Conservation (phyloP, 1,284 basidiomycete genomes). For the Ustilago nuda region DNA sequence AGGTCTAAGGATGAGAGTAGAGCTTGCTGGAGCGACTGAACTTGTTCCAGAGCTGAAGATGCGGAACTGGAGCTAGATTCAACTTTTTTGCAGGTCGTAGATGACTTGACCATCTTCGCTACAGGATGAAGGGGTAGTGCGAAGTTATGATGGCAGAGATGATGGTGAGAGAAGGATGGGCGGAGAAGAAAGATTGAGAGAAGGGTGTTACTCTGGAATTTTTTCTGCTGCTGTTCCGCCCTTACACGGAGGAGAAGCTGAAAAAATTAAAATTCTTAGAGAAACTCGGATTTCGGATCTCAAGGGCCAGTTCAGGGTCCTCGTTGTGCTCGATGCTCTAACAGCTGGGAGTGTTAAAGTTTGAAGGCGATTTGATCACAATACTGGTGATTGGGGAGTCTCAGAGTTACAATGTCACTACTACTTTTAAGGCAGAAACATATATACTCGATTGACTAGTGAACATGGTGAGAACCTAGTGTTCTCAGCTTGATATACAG, state of each 20-base stretch:
- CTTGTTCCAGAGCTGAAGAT: conserved; percentile 23
- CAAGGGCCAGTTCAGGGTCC: not conserved
- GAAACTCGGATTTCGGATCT: conserved; percentile 23
- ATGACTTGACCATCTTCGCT: conserved; percentile 19
- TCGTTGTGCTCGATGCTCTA: not conserved
- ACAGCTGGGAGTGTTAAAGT: not conserved
- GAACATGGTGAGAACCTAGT: too few species aligned
- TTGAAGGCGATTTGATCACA: too few species aligned
- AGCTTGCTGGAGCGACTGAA: conserved; percentile 42
- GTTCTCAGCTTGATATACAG: too few species aligned
- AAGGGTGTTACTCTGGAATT: conserved; percentile 15
- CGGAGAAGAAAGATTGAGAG: not conserved
- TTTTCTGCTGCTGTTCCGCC: conserved; percentile 15
- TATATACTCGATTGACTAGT: too few species aligned
- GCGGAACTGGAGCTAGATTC: conserved; percentile 12
- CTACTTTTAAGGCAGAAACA: too few species aligned
- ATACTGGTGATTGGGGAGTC: too few species aligned
- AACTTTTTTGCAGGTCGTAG: conserved; percentile 26
- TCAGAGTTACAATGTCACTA: too few species aligned
- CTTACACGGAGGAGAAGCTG: conserved; percentile 1
- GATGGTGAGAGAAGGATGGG: not conserved
- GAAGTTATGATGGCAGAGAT: conserved; percentile 9
- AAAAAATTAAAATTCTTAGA: conserved; percentile 13
- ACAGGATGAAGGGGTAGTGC: not conserved
- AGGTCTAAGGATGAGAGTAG: conserved; percentile 59